Percentiles rank a stretch among this genome's conserved stretches.
phyloP scores from a whole-genome alignment of 2,329 filamentous ascomycete species.

The Diplocarpon rosae region DNA sequence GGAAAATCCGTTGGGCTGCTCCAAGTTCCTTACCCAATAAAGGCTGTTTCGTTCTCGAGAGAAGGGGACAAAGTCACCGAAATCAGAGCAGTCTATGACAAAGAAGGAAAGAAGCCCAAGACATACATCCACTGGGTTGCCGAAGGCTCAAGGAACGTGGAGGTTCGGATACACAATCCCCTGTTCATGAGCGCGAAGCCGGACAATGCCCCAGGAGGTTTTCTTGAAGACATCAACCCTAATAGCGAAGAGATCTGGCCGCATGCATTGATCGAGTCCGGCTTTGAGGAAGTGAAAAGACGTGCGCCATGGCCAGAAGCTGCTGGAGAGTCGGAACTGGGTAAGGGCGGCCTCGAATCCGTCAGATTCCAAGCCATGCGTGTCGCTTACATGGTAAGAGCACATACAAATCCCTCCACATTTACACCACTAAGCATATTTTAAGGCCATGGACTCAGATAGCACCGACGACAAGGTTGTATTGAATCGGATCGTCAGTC shows the following conservation, averaged over 20 bases:
- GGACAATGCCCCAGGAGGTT: conserved; percentile 64
- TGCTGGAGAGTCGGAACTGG: conserved; percentile 50
- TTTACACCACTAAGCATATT: not conserved
- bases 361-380: conserved; percentile 88
- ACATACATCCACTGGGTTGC: conserved; percentile 88
- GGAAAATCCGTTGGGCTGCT: conserved; percentile 65
- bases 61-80: conserved; percentile 49
- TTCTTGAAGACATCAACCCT: conserved; percentile 74
- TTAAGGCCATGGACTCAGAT: conserved; percentile 61
- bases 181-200: conserved; percentile 85
- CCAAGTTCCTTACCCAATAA: conserved; percentile 59
- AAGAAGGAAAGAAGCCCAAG: conserved; percentile 63
- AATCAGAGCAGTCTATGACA: conserved; percentile 57
- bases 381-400: conserved; percentile 53
- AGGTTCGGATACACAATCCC: conserved; percentile 68
- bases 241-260: conserved; percentile 72
- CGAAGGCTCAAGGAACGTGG: conserved; percentile 54
- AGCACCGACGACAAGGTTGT: conserved; percentile 70
- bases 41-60: conserved; percentile 60
- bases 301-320: conserved; percentile 75
- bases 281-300: conserved; percentile 64
- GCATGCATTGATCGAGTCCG: conserved; percentile 70
- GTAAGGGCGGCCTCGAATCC: conserved; percentile 54
- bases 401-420: not conserved
- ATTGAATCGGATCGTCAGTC: conserved; percentile 80